phyloP scores from a whole-genome alignment of 495 filamentous ascomycete genomes.

The Penicillium subrubescens region DNA sequence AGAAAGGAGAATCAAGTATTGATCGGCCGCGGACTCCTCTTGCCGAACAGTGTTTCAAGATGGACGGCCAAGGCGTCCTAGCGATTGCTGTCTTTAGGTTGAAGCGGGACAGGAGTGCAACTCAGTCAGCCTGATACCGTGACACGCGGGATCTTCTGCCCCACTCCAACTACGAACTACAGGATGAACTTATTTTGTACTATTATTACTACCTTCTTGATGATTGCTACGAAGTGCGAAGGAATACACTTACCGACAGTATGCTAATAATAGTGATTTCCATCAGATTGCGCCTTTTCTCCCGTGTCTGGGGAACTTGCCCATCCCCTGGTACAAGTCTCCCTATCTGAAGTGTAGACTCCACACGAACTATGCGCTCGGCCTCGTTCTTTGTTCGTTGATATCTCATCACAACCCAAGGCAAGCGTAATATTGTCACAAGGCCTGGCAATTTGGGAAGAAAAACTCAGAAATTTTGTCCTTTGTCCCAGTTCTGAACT shows the following conservation, averaged over 20 bases:
- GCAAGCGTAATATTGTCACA: not conserved
- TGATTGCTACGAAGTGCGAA: not conserved
- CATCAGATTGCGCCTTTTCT: not conserved
- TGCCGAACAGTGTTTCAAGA: not conserved
- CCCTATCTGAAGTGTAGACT: not conserved
- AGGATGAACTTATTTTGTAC: not conserved
- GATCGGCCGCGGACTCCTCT: not conserved
- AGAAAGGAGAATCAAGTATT: not conserved
- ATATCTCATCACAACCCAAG: not conserved
- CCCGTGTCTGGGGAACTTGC: not conserved
- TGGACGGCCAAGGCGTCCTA: slow-evolving; percentile 4
- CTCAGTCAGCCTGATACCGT: not conserved
- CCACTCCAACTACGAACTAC: not conserved
- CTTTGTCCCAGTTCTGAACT: not conserved
- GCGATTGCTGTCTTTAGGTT: slow-evolving; percentile 1
- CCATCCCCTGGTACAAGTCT: not conserved
- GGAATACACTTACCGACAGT: not conserved
- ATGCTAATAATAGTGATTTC: not conserved
- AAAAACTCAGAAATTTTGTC: not conserved
- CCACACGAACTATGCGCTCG: not conserved
- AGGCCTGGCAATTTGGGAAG: not conserved
- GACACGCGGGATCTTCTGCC: not conserved
- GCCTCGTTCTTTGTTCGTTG: not conserved
- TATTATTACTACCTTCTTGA: not conserved
- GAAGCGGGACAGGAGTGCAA: slow-evolving; percentile 3